Base-by-base conservation (phyloP, 768 basidiomycete species). In the Pleurotus pulmonarius region DNA sequence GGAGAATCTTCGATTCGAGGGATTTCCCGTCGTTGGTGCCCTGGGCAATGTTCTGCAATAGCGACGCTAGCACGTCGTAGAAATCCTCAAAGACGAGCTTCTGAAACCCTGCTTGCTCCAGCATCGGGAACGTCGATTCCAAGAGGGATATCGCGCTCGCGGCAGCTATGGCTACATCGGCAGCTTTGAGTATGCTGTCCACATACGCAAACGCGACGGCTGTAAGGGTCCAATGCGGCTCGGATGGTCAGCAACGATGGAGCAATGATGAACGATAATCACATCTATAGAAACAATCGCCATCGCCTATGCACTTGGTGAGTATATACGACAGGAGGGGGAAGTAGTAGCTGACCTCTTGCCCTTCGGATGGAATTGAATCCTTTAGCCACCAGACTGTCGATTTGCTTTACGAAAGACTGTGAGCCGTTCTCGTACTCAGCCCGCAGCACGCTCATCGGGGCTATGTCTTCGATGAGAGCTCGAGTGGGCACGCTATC, bases 201-300 rank as follows among this genome's bases (percentile, higher is more conserved):
- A 95, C 72, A 66, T 89, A 93, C 5, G 91, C 85, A 61, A 92
- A 92, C 5, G 85, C 90, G 49, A 94, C 76, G 9, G 93, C 93
- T 92, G 67, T 15, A 59, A 11, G 11, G 20, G 20, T 3, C 59
- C 51, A 55, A 45, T 34, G 43, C 45, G 40, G 55, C 20, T 48
- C 18, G 46, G 38, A 60, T 41, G 9, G 20, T 11, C 43, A 9
- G 25, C 7, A n/a, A 34, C 40, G 24, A 46, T 22, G 15, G 15
- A 41, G 20, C 20, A 20, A 20, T 20, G 20, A 20, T 20, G 20
- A 20, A 20, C 20, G 20, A 20, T 18, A 39, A 56, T 77, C 67
- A 91, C 91, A 87, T 78, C 94, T 79, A 69, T 95, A 97, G 70
- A 95, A 96, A 67, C 94, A 96, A 67, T 91, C 90, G 0, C 94